phyloP scores from a whole-genome alignment of 441 rosid genomes.

The Aleurites moluccanus region DNA sequence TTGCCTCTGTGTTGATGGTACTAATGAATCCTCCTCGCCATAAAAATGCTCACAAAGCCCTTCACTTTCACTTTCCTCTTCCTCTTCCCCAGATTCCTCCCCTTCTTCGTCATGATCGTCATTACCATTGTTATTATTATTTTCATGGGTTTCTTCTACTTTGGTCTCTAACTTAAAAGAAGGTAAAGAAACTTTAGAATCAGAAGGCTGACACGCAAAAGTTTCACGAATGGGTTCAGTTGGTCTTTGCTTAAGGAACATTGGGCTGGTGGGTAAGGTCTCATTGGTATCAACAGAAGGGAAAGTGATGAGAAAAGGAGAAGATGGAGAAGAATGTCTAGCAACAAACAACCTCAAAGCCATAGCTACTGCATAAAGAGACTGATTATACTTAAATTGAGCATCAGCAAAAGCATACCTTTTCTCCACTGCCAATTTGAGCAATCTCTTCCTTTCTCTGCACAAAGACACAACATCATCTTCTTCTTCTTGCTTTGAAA shows the following conservation, averaged over 20 bases:
- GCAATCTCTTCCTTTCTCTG: slow-evolving; percentile 46
- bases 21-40: slow-evolving; percentile 32
- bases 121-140: background rate
- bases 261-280: slow-evolving; percentile 24
- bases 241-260: slow-evolving; percentile 38
- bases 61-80: slow-evolving; percentile 27
- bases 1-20: slow-evolving; percentile 32
- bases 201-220: slow-evolving; percentile 21
- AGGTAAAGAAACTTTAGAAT: slow-evolving; percentile 19
- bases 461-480: slow-evolving; percentile 45
- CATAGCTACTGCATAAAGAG: slow-evolving; percentile 46
- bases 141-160: slow-evolving; percentile 9
- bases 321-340: slow-evolving; percentile 45
- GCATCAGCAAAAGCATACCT: slow-evolving; percentile 52
- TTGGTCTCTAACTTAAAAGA: slow-evolving; percentile 5
- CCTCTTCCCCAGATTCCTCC: slow-evolving; percentile 21
- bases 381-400: slow-evolving; percentile 50
- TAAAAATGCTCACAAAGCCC: slow-evolving; percentile 42
- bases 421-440: slow-evolving; percentile 45
- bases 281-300: slow-evolving; percentile 29
- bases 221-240: slow-evolving; percentile 31
- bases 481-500: slow-evolving; percentile 48
- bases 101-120: slow-evolving; percentile 15
- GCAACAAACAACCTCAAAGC: slow-evolving; percentile 50
- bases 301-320: slow-evolving; percentile 49